A percentile compares a stretch with the other conserved stretches of the same genome.
These are phyloP conservation scores for Ampelocalamus luodianensis DNA, from an alignment of 176 grass and related monocot species.

Conservation along the genomic window DNA sequence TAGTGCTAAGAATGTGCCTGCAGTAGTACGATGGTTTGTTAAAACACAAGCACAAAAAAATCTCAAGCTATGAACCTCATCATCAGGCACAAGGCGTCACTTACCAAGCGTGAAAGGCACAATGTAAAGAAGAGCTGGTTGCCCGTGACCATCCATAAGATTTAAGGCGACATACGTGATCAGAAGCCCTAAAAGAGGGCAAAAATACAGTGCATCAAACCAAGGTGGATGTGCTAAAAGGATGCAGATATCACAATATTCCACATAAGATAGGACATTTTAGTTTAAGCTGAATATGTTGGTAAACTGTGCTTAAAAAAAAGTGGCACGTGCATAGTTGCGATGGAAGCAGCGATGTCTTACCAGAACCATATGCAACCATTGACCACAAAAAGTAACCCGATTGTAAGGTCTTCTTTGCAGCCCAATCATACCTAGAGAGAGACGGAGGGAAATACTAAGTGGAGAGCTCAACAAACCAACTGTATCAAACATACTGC, in stretches of 20 bases:
- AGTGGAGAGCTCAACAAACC: neutral
- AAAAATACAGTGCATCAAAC: neutral
- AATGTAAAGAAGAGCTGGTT: constrained; percentile 95
- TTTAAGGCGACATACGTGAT: constrained; percentile 94
- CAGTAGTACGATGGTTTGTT: neutral
- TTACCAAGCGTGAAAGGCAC: constrained; percentile 95
- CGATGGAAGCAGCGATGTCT: constrained; percentile 16
- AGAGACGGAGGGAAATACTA: neutral
- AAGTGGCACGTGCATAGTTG: neutral
- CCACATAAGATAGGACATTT: neutral
- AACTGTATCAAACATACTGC: neutral
- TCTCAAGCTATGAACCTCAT: neutral
- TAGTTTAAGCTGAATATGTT: constrained; percentile 23
- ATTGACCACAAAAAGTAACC: constrained; percentile 99
- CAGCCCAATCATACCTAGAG: constrained; percentile 93
- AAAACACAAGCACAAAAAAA: neutral
- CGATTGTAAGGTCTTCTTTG: constrained; percentile 89
- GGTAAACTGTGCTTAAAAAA: neutral
- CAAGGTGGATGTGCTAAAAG: neutral
- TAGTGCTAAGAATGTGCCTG: constrained; percentile 79
- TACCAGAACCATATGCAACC: constrained; percentile 97
- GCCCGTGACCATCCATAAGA: constrained; percentile 96
- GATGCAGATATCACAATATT: neutral
- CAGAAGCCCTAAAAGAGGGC: constrained; percentile 60
- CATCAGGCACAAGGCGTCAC: constrained; percentile 1